Percentiles rank a stretch among this genome's conserved stretches.
These are phyloP conservation scores for Podospora pseudopauciseta DNA, from an alignment of 495 filamentous ascomycete genomes.

Conservation along the genomic window DNA sequence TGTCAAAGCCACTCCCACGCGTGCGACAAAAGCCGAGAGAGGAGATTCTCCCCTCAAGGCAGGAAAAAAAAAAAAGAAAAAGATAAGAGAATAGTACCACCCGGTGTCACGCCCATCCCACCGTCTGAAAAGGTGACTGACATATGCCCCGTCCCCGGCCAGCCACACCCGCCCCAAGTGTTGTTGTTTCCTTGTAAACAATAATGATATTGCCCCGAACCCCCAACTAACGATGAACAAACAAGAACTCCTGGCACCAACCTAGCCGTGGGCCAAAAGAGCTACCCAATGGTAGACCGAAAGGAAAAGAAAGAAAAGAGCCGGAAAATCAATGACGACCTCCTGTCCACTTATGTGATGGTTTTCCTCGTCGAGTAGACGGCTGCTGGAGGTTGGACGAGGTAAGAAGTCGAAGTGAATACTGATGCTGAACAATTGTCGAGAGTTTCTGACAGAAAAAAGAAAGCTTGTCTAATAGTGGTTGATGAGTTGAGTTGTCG, in stretches of 20 bases:
- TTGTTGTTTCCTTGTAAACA: background rate
- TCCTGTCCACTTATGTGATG: background rate
- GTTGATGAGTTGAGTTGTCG: background rate
- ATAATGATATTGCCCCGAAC: background rate
- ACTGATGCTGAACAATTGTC: background rate
- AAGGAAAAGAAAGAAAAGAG: slow-evolving; percentile 10
- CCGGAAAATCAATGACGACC: slow-evolving; percentile 4
- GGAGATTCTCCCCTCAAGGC: background rate
- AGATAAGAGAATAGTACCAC: background rate
- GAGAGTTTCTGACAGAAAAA: background rate
- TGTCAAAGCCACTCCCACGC: background rate
- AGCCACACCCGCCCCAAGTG: background rate
- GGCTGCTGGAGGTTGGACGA: background rate
- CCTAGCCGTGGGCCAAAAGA: background rate
- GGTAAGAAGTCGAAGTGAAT: background rate
- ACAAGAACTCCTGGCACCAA: slow-evolving; percentile 3
- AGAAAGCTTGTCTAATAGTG: background rate
- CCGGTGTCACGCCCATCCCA: background rate
- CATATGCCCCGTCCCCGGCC: background rate
- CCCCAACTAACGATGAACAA: background rate
- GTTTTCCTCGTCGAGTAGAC: background rate
- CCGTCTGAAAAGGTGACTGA: background rate
- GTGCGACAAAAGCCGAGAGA: background rate
- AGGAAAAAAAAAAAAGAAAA: background rate
- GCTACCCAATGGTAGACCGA: slow-evolving; percentile 1